Base-by-base conservation (phyloP, 139 green algal genomes). In the Coccomyxa sp. region DNA sequence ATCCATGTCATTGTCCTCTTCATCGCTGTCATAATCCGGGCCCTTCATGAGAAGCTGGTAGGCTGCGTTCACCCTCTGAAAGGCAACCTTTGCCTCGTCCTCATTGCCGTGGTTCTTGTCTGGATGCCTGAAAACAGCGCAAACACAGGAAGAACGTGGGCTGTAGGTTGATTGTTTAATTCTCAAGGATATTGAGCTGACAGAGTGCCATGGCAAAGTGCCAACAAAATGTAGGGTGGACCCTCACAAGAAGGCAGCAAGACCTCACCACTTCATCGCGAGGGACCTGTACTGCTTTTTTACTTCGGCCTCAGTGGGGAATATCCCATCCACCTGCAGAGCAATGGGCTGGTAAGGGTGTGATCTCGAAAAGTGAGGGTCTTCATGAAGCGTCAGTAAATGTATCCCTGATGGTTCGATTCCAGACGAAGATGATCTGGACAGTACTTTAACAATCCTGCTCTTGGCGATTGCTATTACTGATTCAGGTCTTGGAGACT, bases 101-200 rank as follows among this genome's bases (percentile, higher is more conserved):
- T 87, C 82, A 32, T 82, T 87, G 79, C 80, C 85, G 21, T n/a
- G 31, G 30, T 91, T 91, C 63, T 90, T 91, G 84, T 91, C 88
- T 13, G 88, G 88, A 30, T 91, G 88, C 88, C 88, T 90, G 85
- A 71, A 9, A 25, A 77, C 1, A 77, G 71, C 71, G 25, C 21
- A 32, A 15, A 31, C 27, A n/a, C 71, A 31, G 71, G 14, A 31
- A n/a, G 3, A 18, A 25, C 23, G 14, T 18, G 23, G n/a, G 21
- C 45, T 31, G 27, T 77, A 15, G 3, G 71, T 9, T 71, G 9
- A 71, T 14, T 1, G 63, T 25, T 9, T 71, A 9, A 11, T 28
- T 71, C 10, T 71, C 63, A 71, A 25, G 1, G 18, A 71, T 71
- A 1, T 25, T 25, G 18, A 21, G 21, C 21, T 71, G 63, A 71